Evolutionary conservation across 1,139 yeast species (phyloP), one percentile per base, ranked within the genome.

Genomic region (Candida gigantensis): DNA sequence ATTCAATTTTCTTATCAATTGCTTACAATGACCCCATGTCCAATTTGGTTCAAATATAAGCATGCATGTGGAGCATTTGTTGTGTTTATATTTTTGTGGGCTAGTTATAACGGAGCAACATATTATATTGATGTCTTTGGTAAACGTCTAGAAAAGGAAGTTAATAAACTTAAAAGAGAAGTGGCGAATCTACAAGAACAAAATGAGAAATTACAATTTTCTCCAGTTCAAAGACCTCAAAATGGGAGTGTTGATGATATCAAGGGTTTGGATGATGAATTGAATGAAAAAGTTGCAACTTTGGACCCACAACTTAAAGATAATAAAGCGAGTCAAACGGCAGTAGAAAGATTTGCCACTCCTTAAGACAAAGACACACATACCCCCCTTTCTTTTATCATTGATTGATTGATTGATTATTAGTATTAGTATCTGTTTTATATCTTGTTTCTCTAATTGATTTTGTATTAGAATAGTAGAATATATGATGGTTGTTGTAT

Each of bases 81-180:
- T 43, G 60, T 79, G 3, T 70, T 75, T 38, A 87, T 92, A 18
- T 88, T 89, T 51, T 60, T 81, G 24, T 76, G 81, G 63, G 95
- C 97, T 2, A 73, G 89, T 34, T 87, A 84, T 58, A 90, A 92
- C 50, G 98, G 98, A 23, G 97, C 97, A 2, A 87, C 96, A 1
- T 92, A 87, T 56, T 92, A 92, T 56, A 74, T 92, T 41, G 97
- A 92, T 54, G 84, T 84, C 29, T 92, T 90, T 62, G 97, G 95
- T 41, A 85, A 83, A 55, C 73, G 88, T 52, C 81, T 85, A 60
- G 95, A 82, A 53, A 87, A 84, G 52, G 96, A 92, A 57, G 87
- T 90, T 27, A 65, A 69, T 21, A 76, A 77, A 53, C 68, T 92
- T 51, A 85, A 81, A 56, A 60, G 61, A 16, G 96, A 90, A 54